phyloP scores from a whole-genome alignment of 176 grass and related monocot genomes.

The Triticum turgidum region DNA sequence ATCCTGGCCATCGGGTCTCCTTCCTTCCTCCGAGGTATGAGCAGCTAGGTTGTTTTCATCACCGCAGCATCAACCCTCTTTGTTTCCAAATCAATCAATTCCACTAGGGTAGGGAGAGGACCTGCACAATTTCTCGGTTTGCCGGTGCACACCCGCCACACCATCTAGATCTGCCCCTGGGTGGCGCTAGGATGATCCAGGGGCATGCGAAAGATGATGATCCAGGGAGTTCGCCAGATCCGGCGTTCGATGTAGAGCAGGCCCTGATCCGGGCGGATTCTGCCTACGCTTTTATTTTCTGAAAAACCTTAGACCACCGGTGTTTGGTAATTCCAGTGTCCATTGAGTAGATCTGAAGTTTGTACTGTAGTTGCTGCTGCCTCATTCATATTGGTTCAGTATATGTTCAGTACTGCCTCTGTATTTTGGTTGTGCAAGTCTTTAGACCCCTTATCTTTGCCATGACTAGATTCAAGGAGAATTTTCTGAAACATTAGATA shows the following conservation, averaged over 20 bases:
- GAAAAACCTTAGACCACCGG: background rate
- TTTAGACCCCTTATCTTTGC: background rate
- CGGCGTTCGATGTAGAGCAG: background rate
- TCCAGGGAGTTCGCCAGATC: background rate
- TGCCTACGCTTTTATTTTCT: background rate
- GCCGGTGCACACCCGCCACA: background rate
- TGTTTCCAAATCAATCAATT: background rate
- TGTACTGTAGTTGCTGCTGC: background rate
- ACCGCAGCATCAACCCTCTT: background rate
- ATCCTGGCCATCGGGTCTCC: background rate
- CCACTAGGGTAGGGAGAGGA: background rate
- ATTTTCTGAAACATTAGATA: background rate
- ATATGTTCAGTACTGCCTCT: background rate
- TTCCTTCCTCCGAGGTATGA: background rate
- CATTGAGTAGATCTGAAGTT: background rate
- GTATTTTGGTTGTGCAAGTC: background rate
- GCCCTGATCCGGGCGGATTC: background rate
- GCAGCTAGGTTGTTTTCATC: too few species aligned
- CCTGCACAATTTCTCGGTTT: background rate
- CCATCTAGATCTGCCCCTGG: background rate
- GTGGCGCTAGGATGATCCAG: background rate
- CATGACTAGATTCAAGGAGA: background rate
- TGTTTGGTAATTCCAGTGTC: background rate
- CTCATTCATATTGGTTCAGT: background rate
- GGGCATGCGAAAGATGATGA: background rate